Evolutionary conservation across 2,329 filamentous ascomycete genomes (phyloP).

Genomic region (Myriosclerotinia scirpicola): DNA sequence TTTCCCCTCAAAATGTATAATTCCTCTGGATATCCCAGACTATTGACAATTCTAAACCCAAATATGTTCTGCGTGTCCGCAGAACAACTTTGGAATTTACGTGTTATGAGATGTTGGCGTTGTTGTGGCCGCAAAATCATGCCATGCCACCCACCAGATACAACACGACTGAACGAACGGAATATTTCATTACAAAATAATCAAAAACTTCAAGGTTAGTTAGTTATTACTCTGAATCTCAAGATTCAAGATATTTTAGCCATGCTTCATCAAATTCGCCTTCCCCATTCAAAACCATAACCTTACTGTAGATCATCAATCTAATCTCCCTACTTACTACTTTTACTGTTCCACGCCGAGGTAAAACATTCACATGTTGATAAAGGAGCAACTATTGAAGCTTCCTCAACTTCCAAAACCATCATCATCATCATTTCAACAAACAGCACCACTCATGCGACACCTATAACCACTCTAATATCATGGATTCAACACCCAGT

Average conservation of each 20-base stretch:
- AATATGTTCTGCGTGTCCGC: neutral
- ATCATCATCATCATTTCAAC: neutral
- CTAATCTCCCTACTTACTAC: conserved; percentile 12
- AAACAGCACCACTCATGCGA: conserved; percentile 15
- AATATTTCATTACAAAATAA: too few relatives aligned
- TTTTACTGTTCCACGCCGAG: conserved; percentile 8
- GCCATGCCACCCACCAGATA: neutral
- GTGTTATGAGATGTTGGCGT: neutral
- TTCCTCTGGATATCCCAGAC: neutral
- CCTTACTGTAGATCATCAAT: conserved; percentile 15
- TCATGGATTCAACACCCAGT: conserved; percentile 30
- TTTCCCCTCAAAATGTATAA: neutral
- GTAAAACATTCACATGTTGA: conserved; percentile 14
- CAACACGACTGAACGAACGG: conserved; percentile 4
- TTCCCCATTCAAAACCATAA: neutral
- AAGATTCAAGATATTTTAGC: too few relatives aligned
- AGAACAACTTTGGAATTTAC: neutral
- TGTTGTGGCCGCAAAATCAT: neutral
- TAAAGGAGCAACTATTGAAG: conserved; percentile 1
- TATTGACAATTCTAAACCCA: neutral
- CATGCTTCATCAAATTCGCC: neutral
- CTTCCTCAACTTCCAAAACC: neutral
- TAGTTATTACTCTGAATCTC: neutral
- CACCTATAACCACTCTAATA: neutral
- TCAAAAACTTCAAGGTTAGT: neutral